phyloP scores from a whole-genome alignment of 495 filamentous ascomycete genomes.

The Penicillium coffeae region DNA sequence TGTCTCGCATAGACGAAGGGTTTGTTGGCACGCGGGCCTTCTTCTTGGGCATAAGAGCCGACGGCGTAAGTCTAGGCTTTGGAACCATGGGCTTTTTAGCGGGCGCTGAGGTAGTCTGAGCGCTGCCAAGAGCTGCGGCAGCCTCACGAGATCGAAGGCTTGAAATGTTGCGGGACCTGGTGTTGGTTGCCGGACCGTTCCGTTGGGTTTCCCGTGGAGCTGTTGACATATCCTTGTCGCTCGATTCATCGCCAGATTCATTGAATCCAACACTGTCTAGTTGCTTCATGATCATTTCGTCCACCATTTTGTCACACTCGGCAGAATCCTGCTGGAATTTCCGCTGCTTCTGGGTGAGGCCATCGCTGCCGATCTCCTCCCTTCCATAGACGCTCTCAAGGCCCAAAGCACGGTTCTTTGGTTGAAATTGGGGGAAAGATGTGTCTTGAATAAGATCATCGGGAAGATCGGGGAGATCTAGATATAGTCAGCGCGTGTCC shows the following conservation, averaged over 20 bases:
- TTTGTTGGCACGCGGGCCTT: slow-evolving; percentile 35
- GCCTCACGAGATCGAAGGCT: slow-evolving; percentile 51
- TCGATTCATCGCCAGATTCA: slow-evolving; percentile 32
- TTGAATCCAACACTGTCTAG: slow-evolving; percentile 56
- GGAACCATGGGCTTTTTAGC: slow-evolving; percentile 33
- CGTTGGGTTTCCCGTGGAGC: slow-evolving; percentile 15
- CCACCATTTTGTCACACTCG: slow-evolving; percentile 44
- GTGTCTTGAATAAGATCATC: slow-evolving; percentile 67
- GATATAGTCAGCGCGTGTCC: slow-evolving; percentile 29
- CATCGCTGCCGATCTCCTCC: slow-evolving; percentile 63
- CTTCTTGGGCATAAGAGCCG: slow-evolving; percentile 41
- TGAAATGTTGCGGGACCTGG: slow-evolving; percentile 31
- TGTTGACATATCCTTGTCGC: slow-evolving; percentile 34
- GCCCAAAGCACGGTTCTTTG: slow-evolving; percentile 65
- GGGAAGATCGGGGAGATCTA: slow-evolving; percentile 69
- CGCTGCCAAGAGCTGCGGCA: slow-evolving; percentile 50
- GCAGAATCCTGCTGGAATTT: slow-evolving; percentile 52
- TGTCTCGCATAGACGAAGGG: slow-evolving; percentile 52
- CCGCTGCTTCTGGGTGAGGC: slow-evolving; percentile 59
- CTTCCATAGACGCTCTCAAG: slow-evolving; percentile 57
- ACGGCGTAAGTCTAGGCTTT: slow-evolving; percentile 35
- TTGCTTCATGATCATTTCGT: slow-evolving; percentile 59
- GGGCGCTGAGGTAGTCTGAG: slow-evolving; percentile 30
- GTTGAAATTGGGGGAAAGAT: slow-evolving; percentile 48
- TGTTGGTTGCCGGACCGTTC: slow-evolving; percentile 26